These are phyloP conservation scores for Nemania serpens DNA, from an alignment of 2,329 filamentous ascomycete species.

Conservation along the genomic window DNA sequence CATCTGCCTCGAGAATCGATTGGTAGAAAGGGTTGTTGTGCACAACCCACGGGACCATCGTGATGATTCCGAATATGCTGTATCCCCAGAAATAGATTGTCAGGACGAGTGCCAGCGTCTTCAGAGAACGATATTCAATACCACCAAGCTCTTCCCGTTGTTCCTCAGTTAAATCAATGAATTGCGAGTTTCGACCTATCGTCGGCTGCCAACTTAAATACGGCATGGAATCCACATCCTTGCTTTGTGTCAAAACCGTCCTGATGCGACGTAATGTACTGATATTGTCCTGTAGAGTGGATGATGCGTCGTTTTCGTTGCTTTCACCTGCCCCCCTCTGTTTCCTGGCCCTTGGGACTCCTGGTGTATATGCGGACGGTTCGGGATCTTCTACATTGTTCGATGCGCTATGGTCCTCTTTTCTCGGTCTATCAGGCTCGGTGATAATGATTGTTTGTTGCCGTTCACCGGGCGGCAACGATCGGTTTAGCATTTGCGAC, in stretches of 20 bases:
- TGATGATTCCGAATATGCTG: slow-evolving; percentile 74
- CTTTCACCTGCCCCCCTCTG: slow-evolving; percentile 47
- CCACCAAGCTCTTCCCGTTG: slow-evolving; percentile 94
- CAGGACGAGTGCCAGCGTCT: slow-evolving; percentile 80
- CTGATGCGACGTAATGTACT: slow-evolving; percentile 59
- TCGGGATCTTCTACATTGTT: slow-evolving; percentile 49
- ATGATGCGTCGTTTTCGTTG: slow-evolving; percentile 43
- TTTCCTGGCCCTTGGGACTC: slow-evolving; percentile 51
- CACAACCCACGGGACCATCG: slow-evolving; percentile 80
- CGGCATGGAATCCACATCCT: slow-evolving; percentile 66
- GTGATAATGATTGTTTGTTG: slow-evolving; percentile 69
- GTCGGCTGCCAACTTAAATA: slow-evolving; percentile 96
- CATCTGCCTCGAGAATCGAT: slow-evolving; percentile 62
- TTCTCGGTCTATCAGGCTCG: slow-evolving; percentile 58
- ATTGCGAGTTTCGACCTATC: slow-evolving; percentile 89
- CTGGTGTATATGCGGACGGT: slow-evolving; percentile 47
- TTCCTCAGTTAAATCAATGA: slow-evolving; percentile 83
- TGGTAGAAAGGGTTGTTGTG: slow-evolving; percentile 65
- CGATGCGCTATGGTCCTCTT: slow-evolving; percentile 34
- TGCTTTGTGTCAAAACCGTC: slow-evolving; percentile 58
- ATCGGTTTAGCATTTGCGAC: slow-evolving; percentile 10
- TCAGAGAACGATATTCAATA: slow-evolving; percentile 92
- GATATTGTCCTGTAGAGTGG: slow-evolving; percentile 16
- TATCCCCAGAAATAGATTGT: slow-evolving; percentile 83
- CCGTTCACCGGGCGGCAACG: slow-evolving; percentile 42